Conservation (phyloP, 306 rosid species). For the Gillenia trifoliata region DNA sequence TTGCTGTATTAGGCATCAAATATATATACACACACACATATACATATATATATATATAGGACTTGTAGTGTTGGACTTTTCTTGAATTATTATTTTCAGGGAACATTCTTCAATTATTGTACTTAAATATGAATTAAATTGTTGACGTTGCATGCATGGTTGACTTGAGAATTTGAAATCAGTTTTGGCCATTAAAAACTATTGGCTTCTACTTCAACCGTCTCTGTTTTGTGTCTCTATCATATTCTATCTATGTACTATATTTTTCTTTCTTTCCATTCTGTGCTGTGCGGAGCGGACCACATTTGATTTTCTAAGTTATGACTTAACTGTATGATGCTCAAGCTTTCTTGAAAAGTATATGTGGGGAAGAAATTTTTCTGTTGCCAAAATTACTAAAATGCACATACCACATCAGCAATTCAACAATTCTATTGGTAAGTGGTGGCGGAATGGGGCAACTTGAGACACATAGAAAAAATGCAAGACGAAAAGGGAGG, state of each 20-base stretch:
- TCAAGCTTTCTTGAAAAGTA: neutral
- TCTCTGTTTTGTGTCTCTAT: neutral
- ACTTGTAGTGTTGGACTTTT: conserved; percentile 2
- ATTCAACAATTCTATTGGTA: too few relatives aligned
- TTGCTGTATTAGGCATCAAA: neutral
- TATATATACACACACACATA: too few relatives aligned
- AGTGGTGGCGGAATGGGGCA: too few relatives aligned
- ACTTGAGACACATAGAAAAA: too few relatives aligned
- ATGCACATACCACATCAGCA: too few relatives aligned
- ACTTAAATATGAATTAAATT: neutral
- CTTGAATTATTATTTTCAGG: too few relatives aligned
- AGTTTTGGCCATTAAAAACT: neutral
- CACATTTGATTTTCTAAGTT: neutral
- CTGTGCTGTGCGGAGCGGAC: neutral
- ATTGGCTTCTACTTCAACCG: neutral
- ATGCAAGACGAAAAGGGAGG: too few relatives aligned
- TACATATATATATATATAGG: neutral
- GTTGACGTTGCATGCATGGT: neutral
- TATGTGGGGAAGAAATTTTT: neutral
- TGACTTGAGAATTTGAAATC: neutral
- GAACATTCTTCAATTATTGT: neutral
- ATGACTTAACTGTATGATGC: too few relatives aligned
- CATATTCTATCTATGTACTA: neutral
- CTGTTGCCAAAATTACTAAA: too few relatives aligned
- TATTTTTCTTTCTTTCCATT: neutral